Evolutionary conservation across 768 basidiomycete species (phyloP), one percentile per base, ranked within the genome.

Genomic region (Terana coerulea): DNA sequence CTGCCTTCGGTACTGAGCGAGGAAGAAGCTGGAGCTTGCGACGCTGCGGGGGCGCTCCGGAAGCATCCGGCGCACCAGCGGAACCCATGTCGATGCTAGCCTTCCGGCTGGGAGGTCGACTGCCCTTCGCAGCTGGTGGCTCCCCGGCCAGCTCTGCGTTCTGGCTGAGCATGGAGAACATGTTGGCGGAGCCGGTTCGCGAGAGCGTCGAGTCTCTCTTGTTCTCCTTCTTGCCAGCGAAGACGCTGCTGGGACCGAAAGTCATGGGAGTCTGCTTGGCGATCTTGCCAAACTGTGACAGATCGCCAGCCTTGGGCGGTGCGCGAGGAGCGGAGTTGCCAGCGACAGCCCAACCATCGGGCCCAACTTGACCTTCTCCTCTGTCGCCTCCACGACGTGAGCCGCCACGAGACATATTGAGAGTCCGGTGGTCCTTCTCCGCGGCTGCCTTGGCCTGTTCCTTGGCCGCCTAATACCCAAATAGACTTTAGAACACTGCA

Each of bases 281-380:
- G 65, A 95, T 88, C 75, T 94, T 91, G 59, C 93, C 91, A 58
- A 95, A 95, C 54, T 86, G 79, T 36, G 88, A 85, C 47, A 95
- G 74, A 67, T 95, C 91, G 19, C 91, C 91, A 43, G 84, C 91
- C 71, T 92, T 88, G 51, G 86, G 69, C 34, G 81, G 81, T 24
- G 82, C 79, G 21, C 83, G 80, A 8, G 61, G 36, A n/a, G 63
- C 47, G 26, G 58, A 41, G 12, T 56, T 49, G 31, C 65, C 65
- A 25, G 85, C 81, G 17, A 85, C 84, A 30, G 88, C 81, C 94
- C 95, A 98, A n/a, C 91, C 91, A 53, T 98, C 94, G 26, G 86
- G 77, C 24, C 82, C 83, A 49, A 76, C 71, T 50, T 81, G 81
- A 14, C 79, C 77, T 37, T 74, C 77, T 24, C 72, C 72, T 53